Base-by-base conservation (phyloP, 2,329 filamentous ascomycete genomes). In the Cercospora sojina region DNA sequence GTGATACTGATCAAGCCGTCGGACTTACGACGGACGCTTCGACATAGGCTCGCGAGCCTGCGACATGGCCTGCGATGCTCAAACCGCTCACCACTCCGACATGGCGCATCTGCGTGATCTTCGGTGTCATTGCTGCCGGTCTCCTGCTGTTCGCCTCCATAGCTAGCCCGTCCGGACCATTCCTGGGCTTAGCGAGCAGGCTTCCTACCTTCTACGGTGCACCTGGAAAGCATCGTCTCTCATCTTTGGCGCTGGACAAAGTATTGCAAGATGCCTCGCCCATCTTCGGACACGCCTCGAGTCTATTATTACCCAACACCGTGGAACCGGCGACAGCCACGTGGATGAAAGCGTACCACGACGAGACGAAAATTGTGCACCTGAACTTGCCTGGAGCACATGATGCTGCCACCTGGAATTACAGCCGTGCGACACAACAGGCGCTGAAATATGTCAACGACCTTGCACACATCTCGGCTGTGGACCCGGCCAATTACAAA, bases 321-420 rank as follows among this genome's bases (percentile, higher is more conserved):
- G 64, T 58, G 0, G 64, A 67, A 25, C 57, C 67, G 13, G 60
- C 63, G 12, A 77, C 75, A 3, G 72, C 80, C 2, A 74, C 74
- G 49, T 85, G 83, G 83, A 85, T 85, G 83, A 76, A 77, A 25
- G 63, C 55, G 0, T 77, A 82, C 47, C 72, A 79, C 1, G 83
- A 85, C 67, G 67, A 76, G 13, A 83, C 78, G 0, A 77, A 72
- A 3, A 69, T 85, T 0, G 77, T 80, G 2, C 81, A 81, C 18
- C 78, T 85, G 73, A 84, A 82, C 69, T 81, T 85, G 43, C 83
- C 83, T 2, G 84, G 83, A 1, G 80, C 79, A 3, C 83, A 85
- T 73, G 83, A 85, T 71, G 78, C 80, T 3, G 79, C 81, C 2
- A 85, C 83, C 0, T 85, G 83, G 83, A 84, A 84, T 72, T 85